Base-by-base conservation (phyloP, 768 basidiomycete species). In the Chalciporus chontae region DNA sequence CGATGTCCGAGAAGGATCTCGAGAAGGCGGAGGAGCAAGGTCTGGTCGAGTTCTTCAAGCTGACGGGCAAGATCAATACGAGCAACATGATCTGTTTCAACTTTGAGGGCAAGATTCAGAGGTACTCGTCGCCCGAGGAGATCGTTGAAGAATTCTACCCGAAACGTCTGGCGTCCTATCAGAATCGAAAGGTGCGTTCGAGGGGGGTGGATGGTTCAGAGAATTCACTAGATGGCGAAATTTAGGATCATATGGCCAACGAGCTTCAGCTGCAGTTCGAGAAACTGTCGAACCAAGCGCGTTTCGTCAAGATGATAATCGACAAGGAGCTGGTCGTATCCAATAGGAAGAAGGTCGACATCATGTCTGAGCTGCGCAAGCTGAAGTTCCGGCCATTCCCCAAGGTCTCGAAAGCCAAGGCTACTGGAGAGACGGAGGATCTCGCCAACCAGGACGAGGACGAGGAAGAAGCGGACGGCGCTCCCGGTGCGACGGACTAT, bases 81-180 rank as follows among this genome's bases (percentile, higher is more conserved):
- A 80, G 82, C 65, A 99, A 99, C 73, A 98, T 99, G 96, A 96
- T 98, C 15, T 94, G 92, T 70, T 99, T 99, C 68, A 95, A 99
- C 69, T 80, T 90, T 52, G 89, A 94, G 15, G 87, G 91, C 58
- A 96, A 95, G 74, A 95, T 99, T 72, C 92, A 85, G 73, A 94
- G 85, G 70, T 98, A 97, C 67, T 73, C 80, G 15, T 79, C 84
- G 0, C 83, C 96, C 0, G 96, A 98, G 64, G 87, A 94, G 57
- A 90, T 99, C 46, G 68, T 98, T 40, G 84, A 90, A 55, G 94
- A 96, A 34, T 99, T 96, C 65, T 99, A 90, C 64, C 88, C 90
- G 23, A 72, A 84, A 48, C 83, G 96, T 14, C 71, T 99, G 55
- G 84, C 89, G 23, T 93, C 81, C 70, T 99, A 99, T 66, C 93